phyloP scores from a whole-genome alignment of 2,329 filamentous ascomycete genomes.

The Fusarium lyarnte region DNA sequence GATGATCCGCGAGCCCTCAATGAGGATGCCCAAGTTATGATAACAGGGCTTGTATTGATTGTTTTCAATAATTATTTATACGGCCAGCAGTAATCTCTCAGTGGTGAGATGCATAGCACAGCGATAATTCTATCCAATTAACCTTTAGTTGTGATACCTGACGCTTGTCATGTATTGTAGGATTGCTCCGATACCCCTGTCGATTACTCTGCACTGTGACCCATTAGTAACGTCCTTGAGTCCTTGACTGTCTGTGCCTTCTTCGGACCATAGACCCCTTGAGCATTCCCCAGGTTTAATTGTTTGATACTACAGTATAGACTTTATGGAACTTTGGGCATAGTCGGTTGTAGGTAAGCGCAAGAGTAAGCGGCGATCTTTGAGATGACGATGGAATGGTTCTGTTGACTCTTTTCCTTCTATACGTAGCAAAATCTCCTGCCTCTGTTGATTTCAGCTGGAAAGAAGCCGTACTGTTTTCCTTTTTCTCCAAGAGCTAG shows the following conservation, averaged over 20 bases:
- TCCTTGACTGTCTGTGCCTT: slow-evolving; percentile 19
- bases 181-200: slow-evolving; percentile 36
- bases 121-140: slow-evolving; percentile 5
- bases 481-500: neutral
- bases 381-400: neutral
- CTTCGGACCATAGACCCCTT: slow-evolving; percentile 23
- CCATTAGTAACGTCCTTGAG: slow-evolving; percentile 4
- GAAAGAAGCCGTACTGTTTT: neutral
- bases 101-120: neutral
- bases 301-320: slow-evolving; percentile 6
- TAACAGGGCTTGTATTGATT: neutral
- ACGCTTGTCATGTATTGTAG: slow-evolving; percentile 1
- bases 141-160: neutral
- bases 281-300: slow-evolving; percentile 42
- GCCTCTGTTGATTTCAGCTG: neutral
- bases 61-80: neutral
- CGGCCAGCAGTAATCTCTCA: neutral
- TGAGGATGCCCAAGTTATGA: neutral
- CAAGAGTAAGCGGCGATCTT: slow-evolving; percentile 1
- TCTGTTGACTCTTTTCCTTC: neutral
- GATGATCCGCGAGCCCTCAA: slow-evolving; percentile 6
- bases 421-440: neutral
- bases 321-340: neutral
- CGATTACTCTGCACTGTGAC: slow-evolving; percentile 27
- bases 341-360: slow-evolving; percentile 8